phyloP scores from a whole-genome alignment of 176 grass and related monocot genomes.

The Phyllostachys edulis region DNA sequence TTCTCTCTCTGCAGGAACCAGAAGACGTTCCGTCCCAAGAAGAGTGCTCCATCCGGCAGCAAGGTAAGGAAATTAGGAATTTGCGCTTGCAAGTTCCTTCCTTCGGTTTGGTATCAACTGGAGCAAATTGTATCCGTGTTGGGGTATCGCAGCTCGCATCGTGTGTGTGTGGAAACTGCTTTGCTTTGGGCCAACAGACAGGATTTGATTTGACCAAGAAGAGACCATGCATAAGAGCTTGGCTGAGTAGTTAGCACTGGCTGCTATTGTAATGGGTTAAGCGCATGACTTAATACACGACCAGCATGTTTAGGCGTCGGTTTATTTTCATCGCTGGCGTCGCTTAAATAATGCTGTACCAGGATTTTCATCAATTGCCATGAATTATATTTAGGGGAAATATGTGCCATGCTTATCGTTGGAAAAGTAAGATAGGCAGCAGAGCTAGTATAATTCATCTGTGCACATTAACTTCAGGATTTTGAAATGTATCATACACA shows the following conservation, averaged over 20 bases:
- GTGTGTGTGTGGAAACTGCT: background rate
- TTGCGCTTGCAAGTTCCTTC: background rate
- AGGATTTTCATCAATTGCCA: background rate
- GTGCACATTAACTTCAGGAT: background rate
- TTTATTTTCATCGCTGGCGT: too few species aligned
- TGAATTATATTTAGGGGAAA: background rate
- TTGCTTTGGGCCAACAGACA: background rate
- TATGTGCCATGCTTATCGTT: background rate
- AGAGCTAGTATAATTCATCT: background rate
- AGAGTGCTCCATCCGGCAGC: constrained; percentile 95
- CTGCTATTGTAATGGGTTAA: background rate
- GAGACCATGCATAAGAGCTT: background rate
- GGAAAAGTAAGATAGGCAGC: background rate
- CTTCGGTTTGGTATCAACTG: background rate
- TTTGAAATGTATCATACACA: background rate
- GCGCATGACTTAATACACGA: background rate
- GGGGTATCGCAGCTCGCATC: background rate
- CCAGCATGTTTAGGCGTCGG: background rate
- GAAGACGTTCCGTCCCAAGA: constrained; percentile 98
- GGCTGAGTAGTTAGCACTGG: background rate
- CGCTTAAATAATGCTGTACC: background rate
- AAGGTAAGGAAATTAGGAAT: constrained; percentile 49
- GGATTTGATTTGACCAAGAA: constrained; percentile 5
- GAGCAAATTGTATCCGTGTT: background rate
- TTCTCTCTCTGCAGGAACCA: constrained; percentile 62